Evolutionary conservation across 192 early-diverging fungal genomes (phyloP).

Genomic region (Lobosporangium transversale): DNA sequence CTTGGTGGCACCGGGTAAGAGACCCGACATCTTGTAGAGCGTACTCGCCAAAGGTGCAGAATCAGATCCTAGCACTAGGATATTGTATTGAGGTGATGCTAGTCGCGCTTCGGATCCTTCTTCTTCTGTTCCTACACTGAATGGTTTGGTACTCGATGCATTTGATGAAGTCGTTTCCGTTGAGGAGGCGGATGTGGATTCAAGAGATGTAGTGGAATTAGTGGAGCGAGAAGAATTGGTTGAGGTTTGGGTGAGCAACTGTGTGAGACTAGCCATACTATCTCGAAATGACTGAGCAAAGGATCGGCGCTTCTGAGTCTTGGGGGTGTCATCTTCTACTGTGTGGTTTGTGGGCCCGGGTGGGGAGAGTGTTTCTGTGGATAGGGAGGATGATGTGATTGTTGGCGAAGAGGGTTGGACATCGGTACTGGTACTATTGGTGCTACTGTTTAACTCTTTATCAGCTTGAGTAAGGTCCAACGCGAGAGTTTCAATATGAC

Average conservation of each 20-base stretch:
- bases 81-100: slow-evolving; percentile 38
- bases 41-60: slow-evolving; percentile 47
- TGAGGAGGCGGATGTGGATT: background rate
- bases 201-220: background rate
- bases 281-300: slow-evolving; percentile 39
- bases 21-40: slow-evolving; percentile 50
- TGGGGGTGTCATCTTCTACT: slow-evolving; percentile 5
- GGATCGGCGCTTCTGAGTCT: slow-evolving; percentile 35
- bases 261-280: slow-evolving; percentile 28
- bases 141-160: background rate
- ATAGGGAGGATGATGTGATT: background rate
- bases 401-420: too few relatives aligned
- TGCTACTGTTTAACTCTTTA: too few relatives aligned
- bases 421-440: too few relatives aligned
- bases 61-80: slow-evolving; percentile 43
- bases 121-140: background rate
- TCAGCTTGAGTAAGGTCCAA: too few relatives aligned
- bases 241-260: slow-evolving; percentile 21
- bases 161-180: background rate
- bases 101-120: background rate
- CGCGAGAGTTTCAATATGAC: too few relatives aligned
- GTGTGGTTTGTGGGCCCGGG: too few relatives aligned
- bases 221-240: background rate
- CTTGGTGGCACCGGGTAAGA: slow-evolving; percentile 28
- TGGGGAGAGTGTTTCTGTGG: slow-evolving; percentile 1